Conservation (phyloP, 2,329 filamentous ascomycete species). For the Colletotrichum liriopes region DNA sequence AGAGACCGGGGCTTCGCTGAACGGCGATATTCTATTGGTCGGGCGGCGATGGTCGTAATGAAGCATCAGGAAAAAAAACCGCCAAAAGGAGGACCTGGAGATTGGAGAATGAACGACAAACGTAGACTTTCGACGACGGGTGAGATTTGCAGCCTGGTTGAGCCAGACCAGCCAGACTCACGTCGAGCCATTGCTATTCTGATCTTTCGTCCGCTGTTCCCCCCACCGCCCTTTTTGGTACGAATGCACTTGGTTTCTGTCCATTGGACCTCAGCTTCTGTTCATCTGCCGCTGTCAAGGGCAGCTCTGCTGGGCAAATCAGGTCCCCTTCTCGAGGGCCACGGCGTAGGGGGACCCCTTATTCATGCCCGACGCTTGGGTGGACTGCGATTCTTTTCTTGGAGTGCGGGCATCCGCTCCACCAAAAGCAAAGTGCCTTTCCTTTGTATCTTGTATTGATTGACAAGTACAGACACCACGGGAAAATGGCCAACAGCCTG, state of each 20-base stretch:
- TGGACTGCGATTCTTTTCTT: slow-evolving; percentile 6
- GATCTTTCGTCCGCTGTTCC: too few species aligned
- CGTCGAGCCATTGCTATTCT: too few species aligned
- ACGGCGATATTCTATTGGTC: slow-evolving; percentile 16
- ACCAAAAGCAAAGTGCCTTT: slow-evolving; percentile 14
- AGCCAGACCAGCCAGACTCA: not conserved
- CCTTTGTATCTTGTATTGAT: too few species aligned
- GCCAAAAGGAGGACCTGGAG: slow-evolving; percentile 41
- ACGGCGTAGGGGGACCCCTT: slow-evolving; percentile 9
- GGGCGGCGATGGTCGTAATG: slow-evolving; percentile 32
- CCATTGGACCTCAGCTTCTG: not conserved
- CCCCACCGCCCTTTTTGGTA: not conserved
- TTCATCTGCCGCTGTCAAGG: not conserved
- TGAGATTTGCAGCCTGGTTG: slow-evolving; percentile 15
- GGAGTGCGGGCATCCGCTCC: slow-evolving; percentile 18
- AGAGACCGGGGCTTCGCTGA: slow-evolving; percentile 26
- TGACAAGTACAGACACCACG: not conserved
- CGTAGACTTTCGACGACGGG: slow-evolving; percentile 20
- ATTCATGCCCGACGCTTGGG: slow-evolving; percentile 17
- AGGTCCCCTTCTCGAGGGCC: not conserved
- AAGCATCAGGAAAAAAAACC: slow-evolving; percentile 41
- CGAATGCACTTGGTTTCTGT: not conserved
- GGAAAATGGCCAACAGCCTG: slow-evolving; percentile 7
- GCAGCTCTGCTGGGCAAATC: not conserved
- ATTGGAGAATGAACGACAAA: slow-evolving; percentile 35